Percentiles rank a stretch among this genome's conserved stretches.
phyloP scores from a whole-genome alignment of 2,329 filamentous ascomycete species.

The Fusarium anthophilum region DNA sequence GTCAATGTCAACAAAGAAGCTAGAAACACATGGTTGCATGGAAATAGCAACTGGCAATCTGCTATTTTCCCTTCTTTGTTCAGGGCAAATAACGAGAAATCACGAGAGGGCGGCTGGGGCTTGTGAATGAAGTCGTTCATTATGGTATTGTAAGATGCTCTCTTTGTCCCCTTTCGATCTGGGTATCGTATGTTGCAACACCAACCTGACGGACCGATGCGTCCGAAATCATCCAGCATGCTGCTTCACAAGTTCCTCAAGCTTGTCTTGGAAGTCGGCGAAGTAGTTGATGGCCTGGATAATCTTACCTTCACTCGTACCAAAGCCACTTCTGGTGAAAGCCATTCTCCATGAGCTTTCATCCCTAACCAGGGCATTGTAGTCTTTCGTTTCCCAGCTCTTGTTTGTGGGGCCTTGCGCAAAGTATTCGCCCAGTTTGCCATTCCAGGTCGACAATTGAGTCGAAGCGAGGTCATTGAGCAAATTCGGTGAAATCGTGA shows the following conservation, averaged over 20 bases:
- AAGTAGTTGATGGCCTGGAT: conserved; percentile 67
- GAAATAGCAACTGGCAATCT: not conserved
- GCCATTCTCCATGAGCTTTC: conserved; percentile 60
- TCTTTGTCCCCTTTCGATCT: conserved; percentile 4
- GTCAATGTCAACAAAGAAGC: conserved; percentile 21
- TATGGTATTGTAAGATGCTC: conserved; percentile 4
- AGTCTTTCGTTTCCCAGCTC: conserved; percentile 39
- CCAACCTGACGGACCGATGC: not conserved
- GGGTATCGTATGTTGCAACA: not conserved
- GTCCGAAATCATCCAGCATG: conserved; percentile 19
- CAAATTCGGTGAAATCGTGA: conserved; percentile 66
- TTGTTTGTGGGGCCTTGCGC: conserved; percentile 43
- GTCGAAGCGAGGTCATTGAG: conserved; percentile 57
- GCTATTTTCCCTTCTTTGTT: conserved; percentile 10
- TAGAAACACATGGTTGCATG: not conserved
- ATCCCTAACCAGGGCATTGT: conserved; percentile 45
- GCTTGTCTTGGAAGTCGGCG: conserved; percentile 61
- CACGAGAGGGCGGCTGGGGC: conserved; percentile 4
- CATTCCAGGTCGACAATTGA: conserved; percentile 44
- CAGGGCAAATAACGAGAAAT: not conserved
- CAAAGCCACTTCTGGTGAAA: conserved; percentile 58
- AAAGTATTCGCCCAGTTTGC: conserved; percentile 45
- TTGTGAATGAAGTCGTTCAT: conserved; percentile 12
- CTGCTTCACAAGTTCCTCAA: conserved; percentile 54
- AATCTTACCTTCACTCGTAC: conserved; percentile 61